Percentiles rank a stretch among this genome's conserved stretches.
Conservation (phyloP, 2,329 filamentous ascomycete species). For the Beauveria australis region DNA sequence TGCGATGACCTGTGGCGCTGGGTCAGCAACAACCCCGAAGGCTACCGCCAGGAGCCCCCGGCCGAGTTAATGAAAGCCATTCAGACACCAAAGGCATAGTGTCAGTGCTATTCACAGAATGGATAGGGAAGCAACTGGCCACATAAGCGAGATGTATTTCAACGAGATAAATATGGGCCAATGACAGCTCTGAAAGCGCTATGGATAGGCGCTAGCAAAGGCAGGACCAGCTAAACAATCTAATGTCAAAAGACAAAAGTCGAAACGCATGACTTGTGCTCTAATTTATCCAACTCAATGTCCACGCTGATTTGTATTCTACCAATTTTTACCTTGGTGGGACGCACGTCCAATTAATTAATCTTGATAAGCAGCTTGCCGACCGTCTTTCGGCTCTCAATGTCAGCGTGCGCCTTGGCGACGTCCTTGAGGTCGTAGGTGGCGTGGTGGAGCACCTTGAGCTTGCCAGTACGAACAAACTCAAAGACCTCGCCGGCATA, state of each 20-base stretch:
- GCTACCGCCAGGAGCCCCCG: conserved; percentile 88
- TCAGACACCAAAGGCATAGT: conserved; percentile 32
- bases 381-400: conserved; percentile 74
- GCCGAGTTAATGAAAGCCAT: conserved; percentile 63
- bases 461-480: conserved; percentile 58
- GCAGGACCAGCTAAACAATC: background rate
- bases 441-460: conserved; percentile 68
- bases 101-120: conserved; percentile 5
- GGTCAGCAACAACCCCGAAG: conserved; percentile 94
- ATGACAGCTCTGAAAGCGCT: background rate
- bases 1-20: conserved; percentile 94
- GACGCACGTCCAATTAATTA: conserved; percentile 25
- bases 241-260: background rate
- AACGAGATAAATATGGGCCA: background rate
- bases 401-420: conserved; percentile 63
- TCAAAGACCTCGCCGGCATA: conserved; percentile 67
- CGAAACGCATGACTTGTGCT: background rate
- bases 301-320: background rate
- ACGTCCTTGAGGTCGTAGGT: conserved; percentile 69
- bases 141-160: conserved; percentile 11
- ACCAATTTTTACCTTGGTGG: background rate
- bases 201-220: background rate
- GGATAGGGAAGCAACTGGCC: conserved; percentile 14
- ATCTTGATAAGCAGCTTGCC: conserved; percentile 74
- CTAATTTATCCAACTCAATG: background rate